Percentiles rank a stretch among this genome's conserved stretches.
Conservation (phyloP, 2,329 filamentous ascomycete species). For the Fusarium circinatum region DNA sequence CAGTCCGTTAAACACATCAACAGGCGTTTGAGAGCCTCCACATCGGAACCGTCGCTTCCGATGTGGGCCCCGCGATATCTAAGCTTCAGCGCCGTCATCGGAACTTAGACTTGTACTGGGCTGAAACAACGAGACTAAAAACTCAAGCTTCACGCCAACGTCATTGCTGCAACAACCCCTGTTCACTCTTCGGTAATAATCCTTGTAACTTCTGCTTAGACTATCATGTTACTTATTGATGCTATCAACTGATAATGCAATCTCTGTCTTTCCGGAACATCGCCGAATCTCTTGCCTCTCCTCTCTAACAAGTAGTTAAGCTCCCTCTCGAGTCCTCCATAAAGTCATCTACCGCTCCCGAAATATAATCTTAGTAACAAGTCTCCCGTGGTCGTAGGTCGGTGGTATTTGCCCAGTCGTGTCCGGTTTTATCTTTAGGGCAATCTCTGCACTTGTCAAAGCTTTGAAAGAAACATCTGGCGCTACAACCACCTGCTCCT, state of each 20-base stretch:
- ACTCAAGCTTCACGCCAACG: conserved; percentile 31
- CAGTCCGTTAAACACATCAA: not conserved
- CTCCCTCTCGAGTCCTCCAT: conserved; percentile 17
- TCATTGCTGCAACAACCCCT: conserved; percentile 30
- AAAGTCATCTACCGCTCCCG: conserved; percentile 53
- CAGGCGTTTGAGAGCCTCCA: not conserved
- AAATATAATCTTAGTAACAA: conserved; percentile 42
- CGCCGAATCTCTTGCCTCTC: conserved; percentile 4
- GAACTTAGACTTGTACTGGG: conserved; percentile 23
- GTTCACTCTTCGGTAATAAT: conserved; percentile 34
- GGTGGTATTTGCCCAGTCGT: not conserved
- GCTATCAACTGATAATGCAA: conserved; percentile 29
- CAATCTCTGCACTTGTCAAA: not conserved
- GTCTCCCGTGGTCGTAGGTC: conserved; percentile 24
- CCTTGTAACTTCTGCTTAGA: conserved; percentile 19
- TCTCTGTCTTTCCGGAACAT: conserved; percentile 27
- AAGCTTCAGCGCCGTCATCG: conserved; percentile 36
- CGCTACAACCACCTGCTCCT: not conserved
- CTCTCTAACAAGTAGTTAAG: not conserved
- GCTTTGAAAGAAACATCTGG: conserved; percentile 13
- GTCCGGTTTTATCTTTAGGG: conserved; percentile 1
- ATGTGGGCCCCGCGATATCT: conserved; percentile 4
- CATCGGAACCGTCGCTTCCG: conserved; percentile 36
- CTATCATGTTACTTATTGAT: conserved; percentile 35
- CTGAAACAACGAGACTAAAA: conserved; percentile 29